Percentiles rank a stretch among this genome's conserved stretches.
Conservation (phyloP, 2,329 filamentous ascomycete genomes). For the Neurospora sp. region DNA sequence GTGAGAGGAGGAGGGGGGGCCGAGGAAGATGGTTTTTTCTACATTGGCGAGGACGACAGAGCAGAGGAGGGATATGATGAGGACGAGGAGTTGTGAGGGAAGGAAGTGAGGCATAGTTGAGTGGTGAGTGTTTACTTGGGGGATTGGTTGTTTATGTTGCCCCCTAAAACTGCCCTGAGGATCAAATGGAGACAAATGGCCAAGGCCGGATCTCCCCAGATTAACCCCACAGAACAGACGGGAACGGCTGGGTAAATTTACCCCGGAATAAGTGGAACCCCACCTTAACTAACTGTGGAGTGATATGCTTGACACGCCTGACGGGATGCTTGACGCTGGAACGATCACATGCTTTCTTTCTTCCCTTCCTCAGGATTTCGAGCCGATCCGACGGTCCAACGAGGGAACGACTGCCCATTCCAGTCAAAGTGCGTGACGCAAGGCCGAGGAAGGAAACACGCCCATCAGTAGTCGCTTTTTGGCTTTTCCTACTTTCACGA, state of each 20-base stretch:
- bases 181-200: neutral
- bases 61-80: conserved; percentile 10
- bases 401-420: conserved; percentile 8
- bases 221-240: neutral
- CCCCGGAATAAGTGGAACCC: neutral
- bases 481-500: neutral
- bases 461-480: neutral
- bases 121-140: neutral
- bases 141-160: neutral
- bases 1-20: conserved; percentile 45
- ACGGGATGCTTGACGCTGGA: neutral
- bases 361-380: neutral
- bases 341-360: neutral
- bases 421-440: conserved; percentile 18
- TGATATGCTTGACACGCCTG: neutral
- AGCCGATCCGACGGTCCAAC: neutral
- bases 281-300: neutral
- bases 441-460: conserved; percentile 13
- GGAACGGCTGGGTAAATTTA: neutral
- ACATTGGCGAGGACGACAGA: conserved; percentile 53
- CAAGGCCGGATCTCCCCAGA: neutral
- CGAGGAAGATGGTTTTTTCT: conserved; percentile 85
- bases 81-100: neutral
- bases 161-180: neutral
- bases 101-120: neutral